phyloP scores from a whole-genome alignment of 177 flowering plant genomes.

The Telopea speciosissima region DNA sequence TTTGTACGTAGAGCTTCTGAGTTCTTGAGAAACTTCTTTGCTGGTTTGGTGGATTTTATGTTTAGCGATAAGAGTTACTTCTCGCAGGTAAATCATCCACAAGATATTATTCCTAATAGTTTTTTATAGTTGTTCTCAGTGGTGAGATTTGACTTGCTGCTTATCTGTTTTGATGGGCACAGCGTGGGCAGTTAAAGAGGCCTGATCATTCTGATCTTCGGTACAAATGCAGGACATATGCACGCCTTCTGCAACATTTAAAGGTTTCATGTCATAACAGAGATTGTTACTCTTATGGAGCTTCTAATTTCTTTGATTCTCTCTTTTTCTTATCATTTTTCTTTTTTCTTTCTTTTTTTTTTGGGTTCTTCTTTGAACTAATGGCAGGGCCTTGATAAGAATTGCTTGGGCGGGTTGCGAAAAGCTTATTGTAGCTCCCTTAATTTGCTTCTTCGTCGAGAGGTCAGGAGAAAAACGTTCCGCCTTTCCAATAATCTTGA shows the following conservation, averaged over 20 bases:
- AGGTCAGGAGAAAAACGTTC: slow-evolving; percentile 44
- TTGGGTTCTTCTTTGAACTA: slow-evolving; percentile 1
- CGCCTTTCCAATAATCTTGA: background rate
- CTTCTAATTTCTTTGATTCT: background rate
- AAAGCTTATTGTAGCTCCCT: slow-evolving; percentile 96
- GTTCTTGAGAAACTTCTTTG: slow-evolving; percentile 88
- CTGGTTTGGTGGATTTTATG: slow-evolving; percentile 97
- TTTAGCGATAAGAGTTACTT: slow-evolving; percentile 94
- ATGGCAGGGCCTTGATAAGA: slow-evolving; percentile 90
- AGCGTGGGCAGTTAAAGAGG: slow-evolving; percentile 97
- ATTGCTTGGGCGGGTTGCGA: slow-evolving; percentile 81
- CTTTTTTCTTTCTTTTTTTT: too few relatives aligned
- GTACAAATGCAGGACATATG: slow-evolving; percentile 97
- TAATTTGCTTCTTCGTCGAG: slow-evolving; percentile 92
- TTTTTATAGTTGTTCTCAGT: background rate
- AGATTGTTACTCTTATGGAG: background rate
- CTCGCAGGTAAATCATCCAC: slow-evolving; percentile 59
- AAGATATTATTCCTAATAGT: background rate
- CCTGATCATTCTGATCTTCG: slow-evolving; percentile 99
- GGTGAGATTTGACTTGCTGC: slow-evolving; percentile 8
- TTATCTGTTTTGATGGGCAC: slow-evolving; percentile 15
- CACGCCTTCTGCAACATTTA: slow-evolving; percentile 92
- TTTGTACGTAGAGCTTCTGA: slow-evolving; percentile 96
- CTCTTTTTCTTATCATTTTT: slow-evolving; percentile 4
- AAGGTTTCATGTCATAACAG: slow-evolving; percentile 42